Evolutionary conservation across 805 yeast genomes (phyloP).

Genomic region (Ogataea nitratoaversa): DNA sequence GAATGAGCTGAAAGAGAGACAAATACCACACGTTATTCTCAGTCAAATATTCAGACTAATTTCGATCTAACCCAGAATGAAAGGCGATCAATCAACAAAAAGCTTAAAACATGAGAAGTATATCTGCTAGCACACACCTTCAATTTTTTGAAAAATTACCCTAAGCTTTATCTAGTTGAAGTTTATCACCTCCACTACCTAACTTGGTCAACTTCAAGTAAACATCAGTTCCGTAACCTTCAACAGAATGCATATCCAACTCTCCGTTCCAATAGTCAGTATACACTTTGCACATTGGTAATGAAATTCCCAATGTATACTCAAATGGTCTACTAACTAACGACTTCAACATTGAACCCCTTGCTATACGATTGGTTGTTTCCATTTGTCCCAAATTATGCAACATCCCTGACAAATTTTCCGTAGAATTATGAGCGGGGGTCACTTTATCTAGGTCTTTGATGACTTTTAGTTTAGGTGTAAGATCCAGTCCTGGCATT

Average conservation of each 20-base stretch:
- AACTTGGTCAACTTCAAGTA: conserved; percentile 73
- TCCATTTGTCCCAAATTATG: conserved; percentile 31
- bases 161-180: conserved; percentile 67
- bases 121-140: no score
- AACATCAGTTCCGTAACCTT: conserved; percentile 91
- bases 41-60: no score
- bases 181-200: conserved; percentile 60
- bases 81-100: no score
- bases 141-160: no score
- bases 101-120: no score
- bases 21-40: no score
- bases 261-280: conserved; percentile 98
- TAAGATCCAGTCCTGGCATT: conserved; percentile 56
- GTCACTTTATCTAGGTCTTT: conserved; percentile 10
- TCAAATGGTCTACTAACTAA: conserved; percentile 71
- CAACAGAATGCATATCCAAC: conserved; percentile 72
- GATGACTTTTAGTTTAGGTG: conserved; percentile 23
- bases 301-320: conserved; percentile 76
- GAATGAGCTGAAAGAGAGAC: no score
- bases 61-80: no score
- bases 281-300: conserved; percentile 89
- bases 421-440: conserved; percentile 1
- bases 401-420: conserved; percentile 21
- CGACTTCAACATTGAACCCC: conserved; percentile 52
- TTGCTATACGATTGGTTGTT: conserved; percentile 16